These are phyloP conservation scores for Fusarium hostae DNA, from an alignment of 2,329 filamentous ascomycete genomes.

Conservation along the genomic window DNA sequence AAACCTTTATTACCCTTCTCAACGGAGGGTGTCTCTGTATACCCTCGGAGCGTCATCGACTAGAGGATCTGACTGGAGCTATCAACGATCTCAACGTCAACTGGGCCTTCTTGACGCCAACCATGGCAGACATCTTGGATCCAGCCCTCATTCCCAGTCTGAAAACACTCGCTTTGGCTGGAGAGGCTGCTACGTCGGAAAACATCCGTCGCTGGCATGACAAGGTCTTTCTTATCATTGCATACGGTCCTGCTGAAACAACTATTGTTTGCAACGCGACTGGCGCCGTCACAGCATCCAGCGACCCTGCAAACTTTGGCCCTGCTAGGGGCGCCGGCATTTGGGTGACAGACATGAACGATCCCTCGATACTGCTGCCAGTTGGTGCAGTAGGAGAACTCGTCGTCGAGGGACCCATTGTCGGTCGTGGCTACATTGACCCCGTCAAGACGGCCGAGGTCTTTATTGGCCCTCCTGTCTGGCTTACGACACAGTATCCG, in stretches of 20 bases:
- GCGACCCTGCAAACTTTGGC: background rate
- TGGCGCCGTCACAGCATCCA: background rate
- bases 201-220: background rate
- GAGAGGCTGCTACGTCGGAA: background rate
- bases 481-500: slow-evolving; percentile 29
- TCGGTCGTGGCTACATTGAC: background rate
- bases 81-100: background rate
- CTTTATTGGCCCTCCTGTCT: background rate
- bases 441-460: background rate
- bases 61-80: background rate
- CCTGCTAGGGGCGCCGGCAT: background rate
- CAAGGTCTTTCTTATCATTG: background rate
- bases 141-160: background rate
- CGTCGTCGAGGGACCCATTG: background rate
- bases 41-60: background rate
- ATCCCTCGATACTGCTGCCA: background rate
- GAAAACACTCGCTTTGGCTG: background rate
- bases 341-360: background rate
- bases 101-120: slow-evolving; percentile 10
- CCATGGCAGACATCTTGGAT: slow-evolving; percentile 4
- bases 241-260: background rate
- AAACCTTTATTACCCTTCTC: background rate
- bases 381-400: background rate
- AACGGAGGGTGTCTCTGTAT: slow-evolving; percentile 1
- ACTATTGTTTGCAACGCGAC: background rate